Evolutionary conservation across 1,284 basidiomycete genomes (phyloP), one percentile per base, ranked within the genome.

Genomic region (Fistulinella cinereoalba): DNA sequence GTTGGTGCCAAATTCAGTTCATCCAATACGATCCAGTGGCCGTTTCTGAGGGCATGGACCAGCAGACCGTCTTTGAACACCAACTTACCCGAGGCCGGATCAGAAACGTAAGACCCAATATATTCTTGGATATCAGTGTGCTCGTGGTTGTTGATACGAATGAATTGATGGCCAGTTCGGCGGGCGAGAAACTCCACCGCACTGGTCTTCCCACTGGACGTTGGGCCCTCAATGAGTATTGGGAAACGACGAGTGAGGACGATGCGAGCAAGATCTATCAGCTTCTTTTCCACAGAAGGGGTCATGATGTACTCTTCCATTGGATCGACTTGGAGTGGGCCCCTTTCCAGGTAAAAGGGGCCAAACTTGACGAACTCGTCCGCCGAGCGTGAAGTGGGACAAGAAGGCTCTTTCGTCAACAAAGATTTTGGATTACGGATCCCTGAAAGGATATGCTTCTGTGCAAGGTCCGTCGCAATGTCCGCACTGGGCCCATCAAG

Each of bases 61-160:
- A 99, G 79, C 2, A 97, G 72, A 6, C 97, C 97, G 64, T 99
- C 97, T 57, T 89, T 88, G 71, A 97, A 99, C 12, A 90, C 83
- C 15, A 99, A 79, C 66, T 94, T 96, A 19, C 97, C 97, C 0
- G 92, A 92, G 21, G 81, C 68, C 6, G 94, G 83, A 66, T 99
- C 95, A 1, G 96, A 95, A 13, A 96, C 84, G 61, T 99, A 99
- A 1, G 94, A 95, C 6, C 97, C 97, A 42, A 99, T 78, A 63
- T 99, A 99, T 65, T 99, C 97, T 63, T 99, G 97, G 41, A 96
- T 95, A 66, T 99, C 97, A 5, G 97, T 99, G 64, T 99, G 97
- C 60, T 99, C 97, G 71, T 99, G 97, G 61, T 99, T 99, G 73
- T 99, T 99, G 79, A 99, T 98, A 29, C 97, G 90, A 23, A 99